Conservation (phyloP, 2,329 filamentous ascomycete species). For the Aspergillus sp. region DNA sequence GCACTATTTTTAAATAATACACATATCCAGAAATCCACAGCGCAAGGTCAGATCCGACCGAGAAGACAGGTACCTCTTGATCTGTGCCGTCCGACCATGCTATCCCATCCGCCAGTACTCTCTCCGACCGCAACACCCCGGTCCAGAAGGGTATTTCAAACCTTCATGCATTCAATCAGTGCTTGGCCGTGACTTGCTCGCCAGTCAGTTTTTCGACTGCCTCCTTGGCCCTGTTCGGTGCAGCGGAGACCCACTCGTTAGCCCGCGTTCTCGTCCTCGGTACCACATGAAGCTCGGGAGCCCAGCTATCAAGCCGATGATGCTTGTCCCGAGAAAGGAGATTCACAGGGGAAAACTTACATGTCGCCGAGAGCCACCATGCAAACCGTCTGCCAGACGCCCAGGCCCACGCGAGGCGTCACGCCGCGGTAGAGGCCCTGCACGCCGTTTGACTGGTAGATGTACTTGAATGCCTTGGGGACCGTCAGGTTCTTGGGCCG, state of each 20-base stretch:
- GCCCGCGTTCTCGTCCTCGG: conserved; percentile 14
- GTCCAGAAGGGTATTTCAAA: conserved; percentile 31
- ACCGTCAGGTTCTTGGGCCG: conserved; percentile 99
- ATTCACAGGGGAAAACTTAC: conserved; percentile 46
- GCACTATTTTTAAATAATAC: too few relatives aligned
- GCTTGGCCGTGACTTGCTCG: conserved; percentile 55
- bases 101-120: too few relatives aligned
- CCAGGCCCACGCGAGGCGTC: conserved; percentile 82
- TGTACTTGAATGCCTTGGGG: conserved; percentile 70
- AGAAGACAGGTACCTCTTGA: too few relatives aligned
- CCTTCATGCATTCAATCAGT: conserved; percentile 48
- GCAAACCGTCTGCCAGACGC: conserved; percentile 98
- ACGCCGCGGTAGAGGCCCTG: conserved; percentile 94
- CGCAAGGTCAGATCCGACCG: too few relatives aligned
- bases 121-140: too few relatives aligned
- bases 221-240: conserved; percentile 50
- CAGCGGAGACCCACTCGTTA: conserved; percentile 22
- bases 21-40: too few relatives aligned
- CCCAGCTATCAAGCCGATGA: conserved; percentile 1
- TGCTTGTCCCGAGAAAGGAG: not conserved
- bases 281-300: conserved; percentile 16
- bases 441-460: conserved; percentile 80
- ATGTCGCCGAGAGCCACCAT: conserved; percentile 99
- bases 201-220: conserved; percentile 56
- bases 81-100: too few relatives aligned